phyloP scores from a whole-genome alignment of 2,329 filamentous ascomycete species.

The Calycina marina region DNA sequence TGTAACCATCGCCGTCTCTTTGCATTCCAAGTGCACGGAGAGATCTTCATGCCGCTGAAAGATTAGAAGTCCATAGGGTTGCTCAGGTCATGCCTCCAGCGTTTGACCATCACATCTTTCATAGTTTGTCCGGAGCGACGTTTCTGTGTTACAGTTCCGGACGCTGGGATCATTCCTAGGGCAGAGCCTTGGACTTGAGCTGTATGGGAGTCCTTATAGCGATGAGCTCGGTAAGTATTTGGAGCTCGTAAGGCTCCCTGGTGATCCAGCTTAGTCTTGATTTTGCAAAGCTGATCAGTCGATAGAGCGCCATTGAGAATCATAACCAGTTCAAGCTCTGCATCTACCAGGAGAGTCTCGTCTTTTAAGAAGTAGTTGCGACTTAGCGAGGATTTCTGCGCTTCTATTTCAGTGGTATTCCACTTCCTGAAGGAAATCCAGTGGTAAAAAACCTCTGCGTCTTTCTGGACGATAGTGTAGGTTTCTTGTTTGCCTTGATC shows the following conservation, averaged over 20 bases:
- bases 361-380: slow-evolving; percentile 2
- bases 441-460: slow-evolving; percentile 4
- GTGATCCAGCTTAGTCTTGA: slow-evolving; percentile 3
- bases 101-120: slow-evolving; percentile 8
- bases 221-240: slow-evolving; percentile 4
- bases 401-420: slow-evolving; percentile 1
- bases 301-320: neutral
- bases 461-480: neutral
- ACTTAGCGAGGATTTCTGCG: neutral
- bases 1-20: slow-evolving; percentile 3
- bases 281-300: slow-evolving; percentile 1
- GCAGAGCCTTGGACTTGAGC: slow-evolving; percentile 6
- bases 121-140: slow-evolving; percentile 6
- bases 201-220: slow-evolving; percentile 7
- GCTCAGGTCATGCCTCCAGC: slow-evolving; percentile 5
- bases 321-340: neutral
- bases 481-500: neutral
- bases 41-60: slow-evolving; percentile 7
- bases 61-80: slow-evolving; percentile 8
- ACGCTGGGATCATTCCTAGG: slow-evolving; percentile 5
- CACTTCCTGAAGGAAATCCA: slow-evolving; percentile 5
- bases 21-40: slow-evolving; percentile 10
- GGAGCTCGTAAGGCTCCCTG: slow-evolving; percentile 6
- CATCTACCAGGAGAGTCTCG: slow-evolving; percentile 4
- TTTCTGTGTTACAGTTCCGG: slow-evolving; percentile 7